Evolutionary conservation across 2,329 filamentous ascomycete genomes (phyloP).

Genomic region (Monosporascus ibericus): DNA sequence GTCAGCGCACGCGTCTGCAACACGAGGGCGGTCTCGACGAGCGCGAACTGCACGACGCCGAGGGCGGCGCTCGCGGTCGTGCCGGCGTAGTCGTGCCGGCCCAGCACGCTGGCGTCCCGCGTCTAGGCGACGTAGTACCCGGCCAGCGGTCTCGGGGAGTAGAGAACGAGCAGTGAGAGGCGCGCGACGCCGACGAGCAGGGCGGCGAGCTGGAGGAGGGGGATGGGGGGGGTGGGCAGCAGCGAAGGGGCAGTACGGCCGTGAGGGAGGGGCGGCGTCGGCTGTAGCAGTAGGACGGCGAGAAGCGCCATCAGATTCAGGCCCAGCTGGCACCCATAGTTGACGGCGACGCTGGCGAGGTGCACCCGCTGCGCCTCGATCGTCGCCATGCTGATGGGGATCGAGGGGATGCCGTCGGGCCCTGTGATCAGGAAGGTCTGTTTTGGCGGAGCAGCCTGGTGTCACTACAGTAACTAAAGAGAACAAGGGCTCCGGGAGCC

Average conservation of each 20-base stretch:
- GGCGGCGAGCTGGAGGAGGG: constrained; percentile 57
- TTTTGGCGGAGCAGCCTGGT: no score
- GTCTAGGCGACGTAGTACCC: constrained; percentile 56
- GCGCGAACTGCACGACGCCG: constrained; percentile 37
- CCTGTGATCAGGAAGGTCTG: constrained; percentile 20
- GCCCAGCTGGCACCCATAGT: constrained; percentile 66
- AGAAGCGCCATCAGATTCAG: constrained; percentile 59
- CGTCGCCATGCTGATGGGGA: constrained; percentile 13
- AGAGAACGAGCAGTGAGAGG: constrained; percentile 49
- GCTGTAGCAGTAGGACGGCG: constrained; percentile 62
- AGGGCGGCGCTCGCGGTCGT: constrained; percentile 36
- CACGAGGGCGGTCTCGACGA: constrained; percentile 41
- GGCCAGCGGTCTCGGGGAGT: constrained; percentile 54
- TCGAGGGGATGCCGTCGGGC: constrained; percentile 4
- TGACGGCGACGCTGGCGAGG: constrained; percentile 41
- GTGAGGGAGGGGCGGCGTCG: constrained; percentile 56
- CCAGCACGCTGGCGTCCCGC: constrained; percentile 46
- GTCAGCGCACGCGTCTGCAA: constrained; percentile 50
- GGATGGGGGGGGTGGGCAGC: constrained; percentile 45
- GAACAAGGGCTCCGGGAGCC: no score
- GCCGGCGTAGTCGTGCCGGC: constrained; percentile 26
- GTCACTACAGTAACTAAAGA: no score
- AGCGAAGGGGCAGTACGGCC: constrained; percentile 46
- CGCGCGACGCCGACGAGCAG: constrained; percentile 57
- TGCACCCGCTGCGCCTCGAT: constrained; percentile 19